Conservation (phyloP, 768 basidiomycete genomes). For the Lactarius hengduanensis region DNA sequence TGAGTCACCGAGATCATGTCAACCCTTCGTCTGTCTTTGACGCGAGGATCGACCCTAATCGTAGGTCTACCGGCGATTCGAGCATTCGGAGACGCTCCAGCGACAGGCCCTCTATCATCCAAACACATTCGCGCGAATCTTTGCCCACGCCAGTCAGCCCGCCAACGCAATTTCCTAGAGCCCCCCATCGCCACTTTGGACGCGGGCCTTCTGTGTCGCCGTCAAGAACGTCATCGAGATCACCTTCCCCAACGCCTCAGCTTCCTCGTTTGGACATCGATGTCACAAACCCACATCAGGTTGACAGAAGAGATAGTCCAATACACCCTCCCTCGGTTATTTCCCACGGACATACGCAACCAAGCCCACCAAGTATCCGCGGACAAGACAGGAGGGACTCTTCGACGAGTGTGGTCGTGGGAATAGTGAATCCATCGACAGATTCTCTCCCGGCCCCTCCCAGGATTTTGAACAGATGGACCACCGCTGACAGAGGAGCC, state of each 20-base stretch:
- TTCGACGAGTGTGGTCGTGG: background rate
- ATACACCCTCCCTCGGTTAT: background rate
- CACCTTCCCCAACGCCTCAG: background rate
- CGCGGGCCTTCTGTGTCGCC: background rate
- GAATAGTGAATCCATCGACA: conserved; percentile 12
- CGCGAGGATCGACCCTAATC: background rate
- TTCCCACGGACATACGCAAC: background rate
- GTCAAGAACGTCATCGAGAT: background rate
- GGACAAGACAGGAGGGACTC: conserved; percentile 4
- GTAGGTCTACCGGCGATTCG: background rate
- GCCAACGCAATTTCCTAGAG: background rate
- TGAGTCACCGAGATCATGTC: background rate
- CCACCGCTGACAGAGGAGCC: conserved; percentile 8
- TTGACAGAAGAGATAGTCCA: background rate
- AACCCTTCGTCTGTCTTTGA: background rate
- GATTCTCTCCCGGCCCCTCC: background rate
- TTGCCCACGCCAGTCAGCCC: background rate
- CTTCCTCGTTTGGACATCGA: background rate
- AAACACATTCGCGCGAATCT: conserved; percentile 2
- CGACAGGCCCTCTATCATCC: conserved; percentile 8
- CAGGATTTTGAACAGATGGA: background rate
- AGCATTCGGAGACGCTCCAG: conserved; percentile 14
- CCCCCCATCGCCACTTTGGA: conserved; percentile 5
- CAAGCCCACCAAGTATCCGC: background rate
- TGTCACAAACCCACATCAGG: background rate